Evolutionary conservation across 2,329 filamentous ascomycete genomes (phyloP).

Genomic region (Pezicula radicicola): DNA sequence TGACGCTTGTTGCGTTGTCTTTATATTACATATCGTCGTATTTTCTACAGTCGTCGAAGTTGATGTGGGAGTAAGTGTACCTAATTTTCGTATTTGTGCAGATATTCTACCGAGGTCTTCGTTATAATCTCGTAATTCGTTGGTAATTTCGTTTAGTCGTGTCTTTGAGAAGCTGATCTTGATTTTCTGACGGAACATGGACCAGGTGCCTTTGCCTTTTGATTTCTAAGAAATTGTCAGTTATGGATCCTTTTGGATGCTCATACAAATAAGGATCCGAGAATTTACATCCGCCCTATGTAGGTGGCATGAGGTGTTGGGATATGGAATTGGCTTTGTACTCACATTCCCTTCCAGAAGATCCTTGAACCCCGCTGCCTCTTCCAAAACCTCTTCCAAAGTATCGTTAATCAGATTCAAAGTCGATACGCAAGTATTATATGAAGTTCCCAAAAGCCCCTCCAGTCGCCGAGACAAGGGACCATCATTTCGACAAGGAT

Average conservation of each 20-base stretch:
- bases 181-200: conserved; percentile 3
- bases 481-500: not conserved
- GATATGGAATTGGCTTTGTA: not conserved
- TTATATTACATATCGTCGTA: not conserved
- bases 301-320: no score
- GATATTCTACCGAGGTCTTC: no score
- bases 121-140: not conserved
- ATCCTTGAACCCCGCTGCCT: not conserved
- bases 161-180: conserved; percentile 5
- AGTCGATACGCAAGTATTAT: not conserved
- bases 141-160: not conserved
- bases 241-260: no score
- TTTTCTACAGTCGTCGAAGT: no score
- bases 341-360: conserved; percentile 1
- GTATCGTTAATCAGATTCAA: conserved; percentile 1
- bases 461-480: not conserved
- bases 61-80: no score
- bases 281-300: no score
- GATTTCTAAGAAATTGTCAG: not conserved
- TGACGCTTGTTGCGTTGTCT: not conserved
- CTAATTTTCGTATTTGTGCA: no score
- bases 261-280: no score
- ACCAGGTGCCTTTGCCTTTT: not conserved
- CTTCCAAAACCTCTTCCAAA: conserved; percentile 1
- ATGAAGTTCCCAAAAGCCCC: conserved; percentile 1